Conservation (phyloP, 768 basidiomycete species). For the Suillus bovinus region DNA sequence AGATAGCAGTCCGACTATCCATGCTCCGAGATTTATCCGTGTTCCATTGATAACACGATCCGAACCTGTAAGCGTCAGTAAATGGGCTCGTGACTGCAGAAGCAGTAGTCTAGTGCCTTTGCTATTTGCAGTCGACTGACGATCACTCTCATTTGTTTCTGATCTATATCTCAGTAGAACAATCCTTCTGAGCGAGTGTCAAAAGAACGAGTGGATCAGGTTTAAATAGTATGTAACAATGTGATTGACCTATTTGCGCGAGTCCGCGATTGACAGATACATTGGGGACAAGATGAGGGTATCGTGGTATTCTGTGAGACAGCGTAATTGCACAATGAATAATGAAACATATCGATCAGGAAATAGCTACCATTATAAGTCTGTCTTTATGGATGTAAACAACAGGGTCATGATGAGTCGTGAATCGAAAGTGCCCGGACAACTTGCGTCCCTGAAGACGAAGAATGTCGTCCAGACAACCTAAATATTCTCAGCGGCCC, state of each 20-base stretch:
- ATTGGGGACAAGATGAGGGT: constrained; percentile 33
- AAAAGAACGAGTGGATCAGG: constrained; percentile 13
- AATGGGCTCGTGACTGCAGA: not conserved
- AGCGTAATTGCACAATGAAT: constrained; percentile 29
- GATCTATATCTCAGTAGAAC: constrained; percentile 24
- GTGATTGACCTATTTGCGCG: constrained; percentile 21
- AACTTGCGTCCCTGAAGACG: not conserved
- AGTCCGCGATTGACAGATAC: constrained; percentile 27
- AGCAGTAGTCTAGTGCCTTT: not conserved
- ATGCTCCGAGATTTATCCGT: constrained; percentile 19
- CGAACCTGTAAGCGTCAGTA: not conserved
- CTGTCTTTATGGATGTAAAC: constrained; percentile 16
- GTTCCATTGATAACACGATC: not conserved
- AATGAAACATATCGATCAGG: constrained; percentile 24
- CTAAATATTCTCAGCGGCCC: constrained; percentile 28
- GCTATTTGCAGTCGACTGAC: not conserved
- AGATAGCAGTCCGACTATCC: constrained; percentile 1
- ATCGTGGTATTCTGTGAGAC: constrained; percentile 32
- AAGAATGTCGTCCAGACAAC: constrained; percentile 1
- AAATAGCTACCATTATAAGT: constrained; percentile 30
- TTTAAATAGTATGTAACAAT: constrained; percentile 23
- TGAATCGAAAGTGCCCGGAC: constrained; percentile 13
- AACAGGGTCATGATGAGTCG: constrained; percentile 28
- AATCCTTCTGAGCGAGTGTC: constrained; percentile 12
- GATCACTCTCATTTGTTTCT: not conserved